Evolutionary conservation across 495 filamentous ascomycete species (phyloP).

Genomic region (Neurospora sp.): DNA sequence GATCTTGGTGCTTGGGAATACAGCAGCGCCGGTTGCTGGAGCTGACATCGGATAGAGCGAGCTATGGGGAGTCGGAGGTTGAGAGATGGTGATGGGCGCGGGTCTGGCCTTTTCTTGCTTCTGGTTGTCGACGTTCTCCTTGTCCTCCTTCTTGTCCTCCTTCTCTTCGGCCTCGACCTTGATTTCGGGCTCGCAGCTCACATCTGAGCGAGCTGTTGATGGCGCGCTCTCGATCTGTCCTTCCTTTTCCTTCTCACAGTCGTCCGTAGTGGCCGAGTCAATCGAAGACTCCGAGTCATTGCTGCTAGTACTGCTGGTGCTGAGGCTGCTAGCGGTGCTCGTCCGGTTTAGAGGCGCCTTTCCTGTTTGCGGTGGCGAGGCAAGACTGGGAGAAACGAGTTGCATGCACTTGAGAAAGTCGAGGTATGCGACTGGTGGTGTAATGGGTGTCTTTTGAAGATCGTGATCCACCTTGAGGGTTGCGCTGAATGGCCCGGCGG

Average conservation of each 20-base stretch:
- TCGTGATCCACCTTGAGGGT: constrained; percentile 23
- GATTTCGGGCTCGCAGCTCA: constrained; percentile 43
- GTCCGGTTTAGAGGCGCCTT: constrained; percentile 24
- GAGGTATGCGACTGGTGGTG: constrained; percentile 81
- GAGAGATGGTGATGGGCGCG: constrained; percentile 19
- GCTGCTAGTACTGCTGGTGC: constrained; percentile 18
- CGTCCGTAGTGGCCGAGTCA: constrained; percentile 15
- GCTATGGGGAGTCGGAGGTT: constrained; percentile 33
- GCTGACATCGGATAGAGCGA: constrained; percentile 44
- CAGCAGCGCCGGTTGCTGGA: constrained; percentile 37
- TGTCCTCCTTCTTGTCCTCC: constrained; percentile 11
- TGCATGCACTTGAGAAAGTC: constrained; percentile 73
- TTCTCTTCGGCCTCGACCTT: constrained; percentile 26
- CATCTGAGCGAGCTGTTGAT: constrained; percentile 44
- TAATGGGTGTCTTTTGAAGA: constrained; percentile 66
- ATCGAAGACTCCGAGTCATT: constrained; percentile 11
- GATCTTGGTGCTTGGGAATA: constrained; percentile 44
- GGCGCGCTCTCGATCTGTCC: constrained; percentile 35
- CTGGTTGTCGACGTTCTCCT: not conserved
- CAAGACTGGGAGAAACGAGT: constrained; percentile 47
- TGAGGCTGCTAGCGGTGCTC: constrained; percentile 22
- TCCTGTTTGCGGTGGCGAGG: constrained; percentile 38
- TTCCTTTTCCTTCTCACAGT: constrained; percentile 25
- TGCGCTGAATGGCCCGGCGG: constrained; percentile 22
- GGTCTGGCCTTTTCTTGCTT: constrained; percentile 15